Evolutionary conservation across 257 asterid species (phyloP).

Genomic region (Penstemon eatonii): DNA sequence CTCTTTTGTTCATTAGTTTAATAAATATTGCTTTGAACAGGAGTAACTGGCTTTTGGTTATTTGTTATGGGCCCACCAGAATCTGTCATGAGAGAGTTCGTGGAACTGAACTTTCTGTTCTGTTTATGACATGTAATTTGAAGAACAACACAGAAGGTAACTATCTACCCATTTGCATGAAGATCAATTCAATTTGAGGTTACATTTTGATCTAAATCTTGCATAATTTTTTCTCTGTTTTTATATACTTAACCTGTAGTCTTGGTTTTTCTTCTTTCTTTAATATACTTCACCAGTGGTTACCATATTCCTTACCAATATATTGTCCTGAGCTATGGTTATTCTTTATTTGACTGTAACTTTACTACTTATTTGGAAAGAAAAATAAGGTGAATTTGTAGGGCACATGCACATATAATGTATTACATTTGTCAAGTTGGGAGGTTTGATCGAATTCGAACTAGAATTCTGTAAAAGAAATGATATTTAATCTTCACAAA

Average conservation of each 20-base stretch:
- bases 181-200: background rate
- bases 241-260: background rate
- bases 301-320: background rate
- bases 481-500: too few relatives aligned
- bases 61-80: constrained; percentile 11
- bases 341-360: too few relatives aligned
- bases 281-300: background rate
- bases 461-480: too few relatives aligned
- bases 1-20: constrained; percentile 10
- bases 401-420: too few relatives aligned
- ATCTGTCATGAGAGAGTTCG: constrained; percentile 2
- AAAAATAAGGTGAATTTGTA: too few relatives aligned
- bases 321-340: too few relatives aligned
- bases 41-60: constrained; percentile 12
- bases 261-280: background rate
- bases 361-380: too few relatives aligned
- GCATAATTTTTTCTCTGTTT: background rate
- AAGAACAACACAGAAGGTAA: background rate
- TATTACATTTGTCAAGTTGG: too few relatives aligned
- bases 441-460: too few relatives aligned
- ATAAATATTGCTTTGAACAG: constrained; percentile 8
- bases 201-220: background rate
- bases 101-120: background rate
- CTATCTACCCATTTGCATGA: background rate
- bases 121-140: background rate